Conservation (phyloP, 2,329 filamentous ascomycete species). For the Epichloe scottii region DNA sequence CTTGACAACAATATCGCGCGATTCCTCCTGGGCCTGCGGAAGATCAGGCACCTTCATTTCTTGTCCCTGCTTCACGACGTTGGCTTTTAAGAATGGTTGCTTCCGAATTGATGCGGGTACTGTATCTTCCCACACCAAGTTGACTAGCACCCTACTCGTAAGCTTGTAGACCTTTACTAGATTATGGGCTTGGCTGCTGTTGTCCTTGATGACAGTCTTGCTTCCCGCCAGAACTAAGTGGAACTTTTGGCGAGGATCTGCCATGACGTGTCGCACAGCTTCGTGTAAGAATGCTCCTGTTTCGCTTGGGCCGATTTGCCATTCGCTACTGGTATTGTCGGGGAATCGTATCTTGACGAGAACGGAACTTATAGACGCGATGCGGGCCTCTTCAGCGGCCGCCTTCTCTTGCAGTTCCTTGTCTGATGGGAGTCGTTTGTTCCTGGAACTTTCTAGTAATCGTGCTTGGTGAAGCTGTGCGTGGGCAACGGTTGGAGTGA, state of each 20-base stretch:
- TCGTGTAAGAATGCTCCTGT: slow-evolving; percentile 61
- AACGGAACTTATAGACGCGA: slow-evolving; percentile 55
- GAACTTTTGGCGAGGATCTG: slow-evolving; percentile 52
- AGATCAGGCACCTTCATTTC: slow-evolving; percentile 53
- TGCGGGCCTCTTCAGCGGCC: slow-evolving; percentile 49
- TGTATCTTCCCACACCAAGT: slow-evolving; percentile 58
- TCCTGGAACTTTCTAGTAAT: slow-evolving; percentile 49
- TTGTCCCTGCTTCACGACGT: slow-evolving; percentile 48
- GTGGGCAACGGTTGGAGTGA: slow-evolving; percentile 61
- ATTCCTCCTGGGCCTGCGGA: slow-evolving; percentile 28
- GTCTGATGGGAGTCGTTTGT: slow-evolving; percentile 71
- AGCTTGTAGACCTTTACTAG: slow-evolving; percentile 67
- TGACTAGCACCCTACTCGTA: slow-evolving; percentile 58
- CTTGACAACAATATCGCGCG: slow-evolving; percentile 13
- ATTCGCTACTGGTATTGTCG: slow-evolving; percentile 67
- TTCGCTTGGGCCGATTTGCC: slow-evolving; percentile 54
- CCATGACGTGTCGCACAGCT: slow-evolving; percentile 62
- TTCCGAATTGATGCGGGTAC: slow-evolving; percentile 44
- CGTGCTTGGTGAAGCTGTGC: slow-evolving; percentile 62
- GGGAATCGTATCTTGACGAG: slow-evolving; percentile 76
- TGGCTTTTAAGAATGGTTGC: slow-evolving; percentile 43
- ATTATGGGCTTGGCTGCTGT: slow-evolving; percentile 32
- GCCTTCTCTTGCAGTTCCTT: slow-evolving; percentile 63
- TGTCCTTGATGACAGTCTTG: slow-evolving; percentile 36
- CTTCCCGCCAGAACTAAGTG: slow-evolving; percentile 52